Percentiles rank a stretch among this genome's conserved stretches.
Evolutionary conservation across 2,329 filamentous ascomycete genomes (phyloP).

Genomic region (Pseudogymnoascus pannorum): DNA sequence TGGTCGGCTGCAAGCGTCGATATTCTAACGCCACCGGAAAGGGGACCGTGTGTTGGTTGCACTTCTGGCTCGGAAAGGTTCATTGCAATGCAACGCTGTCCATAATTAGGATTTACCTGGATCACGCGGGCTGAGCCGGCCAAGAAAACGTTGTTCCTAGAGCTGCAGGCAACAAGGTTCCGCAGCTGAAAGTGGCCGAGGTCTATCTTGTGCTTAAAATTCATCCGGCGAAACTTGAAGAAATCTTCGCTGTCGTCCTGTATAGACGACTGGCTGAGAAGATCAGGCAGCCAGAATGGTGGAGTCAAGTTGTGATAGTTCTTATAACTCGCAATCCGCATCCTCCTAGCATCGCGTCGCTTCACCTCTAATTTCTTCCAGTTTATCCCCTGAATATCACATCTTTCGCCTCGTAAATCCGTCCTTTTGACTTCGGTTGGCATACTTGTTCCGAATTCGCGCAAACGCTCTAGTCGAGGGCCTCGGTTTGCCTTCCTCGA

Average conservation of each 20-base stretch:
- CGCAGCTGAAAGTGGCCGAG: constrained; percentile 61
- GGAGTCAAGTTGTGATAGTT: constrained; percentile 48
- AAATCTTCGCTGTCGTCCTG: constrained; percentile 32
- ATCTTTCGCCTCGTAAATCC: constrained; percentile 48
- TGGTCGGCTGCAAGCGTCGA: constrained; percentile 29
- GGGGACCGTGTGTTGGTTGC: constrained; percentile 18
- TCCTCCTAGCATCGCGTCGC: constrained; percentile 40
- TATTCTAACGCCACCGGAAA: constrained; percentile 23
- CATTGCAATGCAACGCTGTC: constrained; percentile 17
- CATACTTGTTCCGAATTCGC: constrained; percentile 16
- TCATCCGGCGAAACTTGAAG: constrained; percentile 52
- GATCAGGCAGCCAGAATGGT: not conserved
- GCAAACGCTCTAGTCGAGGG: constrained; percentile 17
- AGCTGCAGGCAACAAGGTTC: constrained; percentile 52
- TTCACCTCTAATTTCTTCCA: constrained; percentile 48
- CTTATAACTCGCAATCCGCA: constrained; percentile 42
- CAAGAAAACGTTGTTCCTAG: constrained; percentile 50
- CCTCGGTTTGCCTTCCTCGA: constrained; percentile 13
- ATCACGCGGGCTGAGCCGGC: constrained; percentile 43
- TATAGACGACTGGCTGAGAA: constrained; percentile 13
- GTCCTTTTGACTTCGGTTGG: constrained; percentile 29
- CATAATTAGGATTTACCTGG: constrained; percentile 40
- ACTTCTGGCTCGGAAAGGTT: constrained; percentile 24
- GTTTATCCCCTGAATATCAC: constrained; percentile 53
- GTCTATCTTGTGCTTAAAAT: constrained; percentile 45